Evolutionary conservation across 2,329 filamentous ascomycete genomes (phyloP).

Genomic region (Colletotrichum tamarilloi): DNA sequence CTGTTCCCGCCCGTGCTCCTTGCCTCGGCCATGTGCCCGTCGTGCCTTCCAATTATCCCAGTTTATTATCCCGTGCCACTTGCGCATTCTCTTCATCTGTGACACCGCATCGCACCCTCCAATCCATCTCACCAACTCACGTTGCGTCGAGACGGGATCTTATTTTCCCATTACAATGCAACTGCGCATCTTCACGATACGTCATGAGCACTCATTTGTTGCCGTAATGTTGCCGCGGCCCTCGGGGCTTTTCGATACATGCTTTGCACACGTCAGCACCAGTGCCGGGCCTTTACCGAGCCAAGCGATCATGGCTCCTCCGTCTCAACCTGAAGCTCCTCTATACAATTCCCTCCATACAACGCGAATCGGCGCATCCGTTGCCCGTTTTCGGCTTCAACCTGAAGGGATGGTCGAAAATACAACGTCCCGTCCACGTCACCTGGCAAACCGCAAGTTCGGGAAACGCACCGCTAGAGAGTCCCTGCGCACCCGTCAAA

Average conservation of each 20-base stretch:
- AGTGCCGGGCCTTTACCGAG: neutral
- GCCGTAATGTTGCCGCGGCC: neutral
- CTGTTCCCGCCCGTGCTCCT: neutral
- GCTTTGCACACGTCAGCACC: neutral
- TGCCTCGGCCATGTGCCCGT: neutral
- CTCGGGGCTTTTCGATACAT: neutral
- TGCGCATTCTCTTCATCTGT: neutral
- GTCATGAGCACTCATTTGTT: neutral
- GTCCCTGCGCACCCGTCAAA: conserved; percentile 23
- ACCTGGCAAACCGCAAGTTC: neutral
- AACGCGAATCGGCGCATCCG: conserved; percentile 6
- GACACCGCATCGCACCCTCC: neutral
- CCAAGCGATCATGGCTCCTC: no score
- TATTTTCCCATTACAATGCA: neutral
- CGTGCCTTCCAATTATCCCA: neutral
- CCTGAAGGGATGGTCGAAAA: neutral
- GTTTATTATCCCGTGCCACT: neutral
- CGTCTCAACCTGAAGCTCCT: no score
- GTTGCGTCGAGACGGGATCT: neutral
- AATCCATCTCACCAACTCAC: neutral
- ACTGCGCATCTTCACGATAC: neutral
- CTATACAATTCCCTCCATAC: neutral
- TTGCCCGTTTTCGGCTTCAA: neutral
- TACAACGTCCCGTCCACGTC: conserved; percentile 12
- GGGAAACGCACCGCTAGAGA: neutral